A percentile compares a stretch with the other conserved stretches of the same genome.
phyloP scores from a whole-genome alignment of 257 asterid genomes.

The Plantago elongata region DNA sequence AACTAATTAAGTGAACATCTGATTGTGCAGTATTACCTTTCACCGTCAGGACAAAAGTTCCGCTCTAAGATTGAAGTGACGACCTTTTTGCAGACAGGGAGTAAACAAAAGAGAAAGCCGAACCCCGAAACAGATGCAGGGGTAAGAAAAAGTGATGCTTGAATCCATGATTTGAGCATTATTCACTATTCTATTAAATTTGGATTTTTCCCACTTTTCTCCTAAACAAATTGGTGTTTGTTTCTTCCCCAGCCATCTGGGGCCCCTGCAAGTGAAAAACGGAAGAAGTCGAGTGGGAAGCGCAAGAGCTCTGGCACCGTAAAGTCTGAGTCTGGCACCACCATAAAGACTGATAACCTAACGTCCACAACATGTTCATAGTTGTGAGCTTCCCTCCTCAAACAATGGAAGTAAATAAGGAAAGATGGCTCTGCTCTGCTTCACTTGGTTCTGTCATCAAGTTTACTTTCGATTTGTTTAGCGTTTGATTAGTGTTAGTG shows the following conservation, averaged over 20 bases:
- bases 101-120: conserved; percentile 26
- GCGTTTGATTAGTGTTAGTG: background rate
- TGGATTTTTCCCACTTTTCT: background rate
- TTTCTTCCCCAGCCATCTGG: conserved; percentile 25
- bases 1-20: conserved; percentile 10
- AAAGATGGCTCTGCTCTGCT: too few relatives aligned
- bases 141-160: conserved; percentile 16
- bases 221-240: background rate
- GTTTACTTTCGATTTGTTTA: background rate
- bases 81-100: conserved; percentile 34
- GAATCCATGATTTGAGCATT: background rate
- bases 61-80: conserved; percentile 41
- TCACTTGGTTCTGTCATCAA: background rate
- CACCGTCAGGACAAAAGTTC: conserved; percentile 31
- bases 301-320: conserved; percentile 23
- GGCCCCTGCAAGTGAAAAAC: conserved; percentile 21
- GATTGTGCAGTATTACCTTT: conserved; percentile 35
- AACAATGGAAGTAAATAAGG: too few relatives aligned
- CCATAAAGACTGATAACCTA: conserved; percentile 6
- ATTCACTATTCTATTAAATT: too few relatives aligned
- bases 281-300: conserved; percentile 19
- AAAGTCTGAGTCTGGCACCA: background rate
- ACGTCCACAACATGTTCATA: background rate
- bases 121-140: conserved; percentile 22
- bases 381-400: too few relatives aligned